A percentile compares a stretch with the other conserved stretches of the same genome.
Evolutionary conservation across 2,329 filamentous ascomycete species (phyloP).

Genomic region (Ciborinia camelliae): DNA sequence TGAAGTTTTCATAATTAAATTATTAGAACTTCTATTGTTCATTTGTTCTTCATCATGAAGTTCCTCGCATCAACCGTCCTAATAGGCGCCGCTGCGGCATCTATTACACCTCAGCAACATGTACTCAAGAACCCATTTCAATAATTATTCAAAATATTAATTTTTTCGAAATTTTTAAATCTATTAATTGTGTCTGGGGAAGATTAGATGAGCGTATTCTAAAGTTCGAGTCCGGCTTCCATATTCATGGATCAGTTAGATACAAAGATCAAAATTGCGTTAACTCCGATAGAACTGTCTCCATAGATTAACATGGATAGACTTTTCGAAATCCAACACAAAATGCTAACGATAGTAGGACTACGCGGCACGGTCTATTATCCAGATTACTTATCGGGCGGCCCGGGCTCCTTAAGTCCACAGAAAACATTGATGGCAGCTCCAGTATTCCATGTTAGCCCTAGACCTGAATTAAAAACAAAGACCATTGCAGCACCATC

Average conservation of each 20-base stretch:
- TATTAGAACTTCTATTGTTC: neutral
- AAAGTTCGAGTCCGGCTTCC: no score
- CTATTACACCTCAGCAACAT: slow-evolving; percentile 64
- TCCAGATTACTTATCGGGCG: slow-evolving; percentile 14
- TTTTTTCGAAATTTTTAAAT: no score
- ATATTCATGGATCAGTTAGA: no score
- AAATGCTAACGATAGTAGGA: neutral
- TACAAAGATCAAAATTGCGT: no score
- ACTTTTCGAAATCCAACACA: neutral
- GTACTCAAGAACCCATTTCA: slow-evolving; percentile 56
- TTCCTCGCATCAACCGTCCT: slow-evolving; percentile 79
- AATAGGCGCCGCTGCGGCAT: slow-evolving; percentile 75
- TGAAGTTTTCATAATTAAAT: no score
- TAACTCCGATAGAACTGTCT: neutral
- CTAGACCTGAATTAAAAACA: slow-evolving; percentile 28
- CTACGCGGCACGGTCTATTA: neutral
- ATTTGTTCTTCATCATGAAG: slow-evolving; percentile 55
- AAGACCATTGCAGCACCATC: no score
- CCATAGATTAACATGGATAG: slow-evolving; percentile 10
- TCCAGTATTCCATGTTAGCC: slow-evolving; percentile 34
- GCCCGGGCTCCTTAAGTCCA: slow-evolving; percentile 51
- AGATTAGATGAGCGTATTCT: no score
- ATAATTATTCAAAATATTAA: no score
- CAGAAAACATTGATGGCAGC: slow-evolving; percentile 42
- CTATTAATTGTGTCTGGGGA: no score